phyloP scores from a whole-genome alignment of 2,329 filamentous ascomycete species.

The Alternaria sp. region DNA sequence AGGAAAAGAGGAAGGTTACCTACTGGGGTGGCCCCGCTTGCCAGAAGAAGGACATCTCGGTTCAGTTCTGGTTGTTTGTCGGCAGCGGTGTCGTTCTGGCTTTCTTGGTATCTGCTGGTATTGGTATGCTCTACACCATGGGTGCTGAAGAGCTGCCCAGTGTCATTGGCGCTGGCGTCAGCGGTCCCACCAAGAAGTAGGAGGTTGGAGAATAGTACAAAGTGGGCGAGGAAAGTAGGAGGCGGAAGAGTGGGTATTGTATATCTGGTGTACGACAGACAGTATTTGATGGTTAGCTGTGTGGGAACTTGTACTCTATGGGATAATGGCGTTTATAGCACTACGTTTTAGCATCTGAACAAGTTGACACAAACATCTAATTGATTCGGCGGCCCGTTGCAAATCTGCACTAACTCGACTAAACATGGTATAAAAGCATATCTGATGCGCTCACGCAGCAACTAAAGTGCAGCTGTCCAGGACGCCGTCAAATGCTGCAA shows the following conservation, averaged over 20 bases:
- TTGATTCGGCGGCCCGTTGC: background rate
- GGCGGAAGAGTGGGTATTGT: conserved; percentile 25
- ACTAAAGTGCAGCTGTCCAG: conserved; percentile 7
- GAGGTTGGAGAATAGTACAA: conserved; percentile 35
- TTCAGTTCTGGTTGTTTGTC: conserved; percentile 86
- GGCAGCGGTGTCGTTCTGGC: conserved; percentile 76
- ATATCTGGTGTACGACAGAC: conserved; percentile 42
- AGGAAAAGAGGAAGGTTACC: conserved; percentile 63
- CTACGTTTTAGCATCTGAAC: conserved; percentile 36
- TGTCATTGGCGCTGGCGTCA: conserved; percentile 95
- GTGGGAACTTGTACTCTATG: conserved; percentile 28
- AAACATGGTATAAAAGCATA: background rate
- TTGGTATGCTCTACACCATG: conserved; percentile 82
- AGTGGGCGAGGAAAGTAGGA: background rate
- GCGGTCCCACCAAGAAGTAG: conserved; percentile 63
- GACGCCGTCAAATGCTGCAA: conserved; percentile 16
- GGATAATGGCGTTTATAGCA: conserved; percentile 45
- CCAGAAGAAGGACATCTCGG: conserved; percentile 89
- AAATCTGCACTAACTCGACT: background rate
- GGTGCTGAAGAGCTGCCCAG: conserved; percentile 89
- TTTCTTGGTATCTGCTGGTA: conserved; percentile 71
- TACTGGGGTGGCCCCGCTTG: conserved; percentile 88
- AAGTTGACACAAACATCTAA: conserved; percentile 11
- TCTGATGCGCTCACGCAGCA: conserved; percentile 5
- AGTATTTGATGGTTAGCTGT: conserved; percentile 27